Base-by-base conservation (phyloP, 768 basidiomycete genomes). In the Paxillus rubicundulus region DNA sequence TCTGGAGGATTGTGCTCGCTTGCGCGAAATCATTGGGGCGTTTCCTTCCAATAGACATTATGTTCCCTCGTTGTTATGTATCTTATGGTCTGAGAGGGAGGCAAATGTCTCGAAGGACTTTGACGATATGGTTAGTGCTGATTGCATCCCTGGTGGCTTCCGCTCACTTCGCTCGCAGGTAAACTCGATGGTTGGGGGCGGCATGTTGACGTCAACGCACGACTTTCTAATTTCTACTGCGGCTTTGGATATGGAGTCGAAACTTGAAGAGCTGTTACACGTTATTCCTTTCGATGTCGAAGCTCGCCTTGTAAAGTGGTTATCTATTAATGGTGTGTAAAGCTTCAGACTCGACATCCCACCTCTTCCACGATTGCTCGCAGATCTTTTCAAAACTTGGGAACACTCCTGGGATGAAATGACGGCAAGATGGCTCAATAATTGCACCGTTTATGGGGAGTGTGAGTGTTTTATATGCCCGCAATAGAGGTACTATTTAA, bases 1-100 rank as follows among this genome's bases (percentile, higher is more conserved):
- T 36, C 69, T 90, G 27, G 87, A 87, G 54, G 89, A 91, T 62
- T 87, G 85, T 58, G 69, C 82, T 27, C 82, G 89, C 20, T 68
- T 91, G 18, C 79, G 86, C 32, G 84, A 88, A 52, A 72, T 88
- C 17, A 64, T 89, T 27, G 72, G 80, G 45, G 64, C 72, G 0
- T 69, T 88, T 17, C 82, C 84, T 1, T 55, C 70, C 1, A 73
- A 77, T 44, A 79, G 80, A 17, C 80, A 81, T 66, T 90, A 84
- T 57, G 62, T 78, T 16, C 86, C 88, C 13, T 80, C 82, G 2
- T 66, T 90, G 2, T 50, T 90, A 16, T 68, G 85, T 4, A 68
- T 91, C 44, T 75, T 73, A 18, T 91, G 88, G 87, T 67, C 73
- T 3, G 79, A 78, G 36, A 72, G 66, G 21, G 73, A 72, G 28